These are phyloP conservation scores for Mortierella sp. DNA, from an alignment of 371 early-diverging fungal genomes.

Conservation along the genomic window DNA sequence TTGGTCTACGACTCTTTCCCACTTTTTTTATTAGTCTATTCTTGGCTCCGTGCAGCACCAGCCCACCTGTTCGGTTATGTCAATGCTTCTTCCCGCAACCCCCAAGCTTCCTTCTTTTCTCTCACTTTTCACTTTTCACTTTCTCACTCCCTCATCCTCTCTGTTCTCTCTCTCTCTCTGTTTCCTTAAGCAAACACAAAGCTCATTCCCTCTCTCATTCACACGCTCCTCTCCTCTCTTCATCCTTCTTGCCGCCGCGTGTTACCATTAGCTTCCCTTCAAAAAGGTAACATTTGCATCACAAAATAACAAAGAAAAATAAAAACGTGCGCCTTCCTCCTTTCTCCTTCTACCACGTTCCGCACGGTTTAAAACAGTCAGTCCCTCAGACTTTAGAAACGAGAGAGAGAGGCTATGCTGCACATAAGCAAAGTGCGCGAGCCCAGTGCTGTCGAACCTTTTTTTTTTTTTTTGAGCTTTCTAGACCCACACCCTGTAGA, in stretches of 20 bases:
- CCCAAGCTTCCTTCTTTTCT: neutral
- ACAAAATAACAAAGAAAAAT: too few relatives aligned
- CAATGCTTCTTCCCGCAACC: neutral
- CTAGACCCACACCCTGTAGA: too few relatives aligned
- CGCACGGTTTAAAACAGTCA: too few relatives aligned
- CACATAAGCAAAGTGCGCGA: neutral
- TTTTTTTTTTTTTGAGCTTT: too few relatives aligned
- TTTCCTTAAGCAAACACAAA: neutral
- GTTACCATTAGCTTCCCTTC: too few relatives aligned
- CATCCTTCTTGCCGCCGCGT: neutral
- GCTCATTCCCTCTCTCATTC: neutral
- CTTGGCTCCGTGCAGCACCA: neutral
- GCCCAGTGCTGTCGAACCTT: neutral
- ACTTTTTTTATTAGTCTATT: neutral
- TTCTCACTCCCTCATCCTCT: slow-evolving; percentile 4
- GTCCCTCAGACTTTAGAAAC: too few relatives aligned
- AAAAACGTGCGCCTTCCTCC: too few relatives aligned
- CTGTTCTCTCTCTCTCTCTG: slow-evolving; percentile 6
- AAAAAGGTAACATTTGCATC: too few relatives aligned
- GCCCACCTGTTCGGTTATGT: neutral
- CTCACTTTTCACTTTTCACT: neutral
- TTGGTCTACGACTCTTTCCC: neutral
- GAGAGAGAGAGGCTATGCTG: slow-evolving; percentile 2
- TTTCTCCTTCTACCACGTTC: too few relatives aligned
- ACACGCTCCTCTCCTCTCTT: neutral